Evolutionary conservation across 1,139 yeast genomes (phyloP).

Genomic region (Kluyveromyces sp.): DNA sequence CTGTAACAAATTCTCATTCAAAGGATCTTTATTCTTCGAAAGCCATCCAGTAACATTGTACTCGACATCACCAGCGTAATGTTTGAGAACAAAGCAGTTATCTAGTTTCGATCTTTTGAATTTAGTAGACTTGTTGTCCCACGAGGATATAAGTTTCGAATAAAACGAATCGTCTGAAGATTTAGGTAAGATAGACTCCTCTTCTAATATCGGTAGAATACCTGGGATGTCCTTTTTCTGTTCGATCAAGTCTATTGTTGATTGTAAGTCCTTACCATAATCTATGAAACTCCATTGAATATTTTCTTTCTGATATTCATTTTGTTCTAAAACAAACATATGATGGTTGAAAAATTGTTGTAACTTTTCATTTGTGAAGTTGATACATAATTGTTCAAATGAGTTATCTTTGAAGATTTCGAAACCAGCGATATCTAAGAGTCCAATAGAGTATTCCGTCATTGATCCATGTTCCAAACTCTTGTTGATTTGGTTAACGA

Average conservation of each 20-base stretch:
- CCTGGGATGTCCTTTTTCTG: slow-evolving; percentile 65
- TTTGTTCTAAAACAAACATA: slow-evolving; percentile 93
- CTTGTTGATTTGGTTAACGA: slow-evolving; percentile 72
- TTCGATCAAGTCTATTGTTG: slow-evolving; percentile 89
- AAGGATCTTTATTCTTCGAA: slow-evolving; percentile 90
- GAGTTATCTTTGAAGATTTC: slow-evolving; percentile 89
- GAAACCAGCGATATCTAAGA: slow-evolving; percentile 94
- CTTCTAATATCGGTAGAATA: slow-evolving; percentile 81
- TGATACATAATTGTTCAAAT: slow-evolving; percentile 93
- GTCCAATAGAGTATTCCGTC: slow-evolving; percentile 69
- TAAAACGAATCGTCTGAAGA: slow-evolving; percentile 78
- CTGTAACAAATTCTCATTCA: slow-evolving; percentile 65
- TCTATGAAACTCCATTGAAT: slow-evolving; percentile 96
- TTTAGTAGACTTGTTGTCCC: slow-evolving; percentile 53
- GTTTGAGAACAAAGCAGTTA: slow-evolving; percentile 72
- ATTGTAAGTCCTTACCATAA: slow-evolving; percentile 93
- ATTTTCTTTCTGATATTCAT: slow-evolving; percentile 86
- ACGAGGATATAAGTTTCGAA: slow-evolving; percentile 62
- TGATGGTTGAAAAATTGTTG: slow-evolving; percentile 98
- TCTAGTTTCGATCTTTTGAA: slow-evolving; percentile 64
- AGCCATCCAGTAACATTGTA: slow-evolving; percentile 90
- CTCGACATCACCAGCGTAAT: slow-evolving; percentile 93
- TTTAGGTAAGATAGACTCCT: slow-evolving; percentile 92
- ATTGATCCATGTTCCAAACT: slow-evolving; percentile 43
- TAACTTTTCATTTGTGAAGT: slow-evolving; percentile 89